Evolutionary conservation across 768 basidiomycete species (phyloP).

Genomic region (Naganishia kalamii): DNA sequence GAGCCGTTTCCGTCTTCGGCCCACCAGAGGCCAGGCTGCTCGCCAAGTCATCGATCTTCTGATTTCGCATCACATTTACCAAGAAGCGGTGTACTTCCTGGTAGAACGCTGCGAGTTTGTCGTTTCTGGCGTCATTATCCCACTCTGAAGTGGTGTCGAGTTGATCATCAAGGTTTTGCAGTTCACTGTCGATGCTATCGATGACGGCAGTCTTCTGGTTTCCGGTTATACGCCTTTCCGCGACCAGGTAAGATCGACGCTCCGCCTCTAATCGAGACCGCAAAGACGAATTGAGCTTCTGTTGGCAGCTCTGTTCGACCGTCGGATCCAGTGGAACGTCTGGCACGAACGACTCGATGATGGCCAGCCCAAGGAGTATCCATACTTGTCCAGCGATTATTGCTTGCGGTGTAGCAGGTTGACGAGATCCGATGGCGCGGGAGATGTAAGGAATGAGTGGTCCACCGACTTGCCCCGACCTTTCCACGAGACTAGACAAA

Average conservation of each 20-base stretch:
- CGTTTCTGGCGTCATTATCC: slow-evolving; percentile 1
- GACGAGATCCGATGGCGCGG: neutral
- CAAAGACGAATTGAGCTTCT: slow-evolving; percentile 45
- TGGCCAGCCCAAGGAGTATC: slow-evolving; percentile 33
- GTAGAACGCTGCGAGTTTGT: slow-evolving; percentile 47
- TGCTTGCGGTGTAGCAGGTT: neutral
- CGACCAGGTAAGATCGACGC: slow-evolving; percentile 53
- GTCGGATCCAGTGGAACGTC: slow-evolving; percentile 81
- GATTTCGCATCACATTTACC: slow-evolving; percentile 53
- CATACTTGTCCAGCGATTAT: neutral
- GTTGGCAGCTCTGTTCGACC: slow-evolving; percentile 51
- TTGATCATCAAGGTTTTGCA: neutral
- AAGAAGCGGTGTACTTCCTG: slow-evolving; percentile 64
- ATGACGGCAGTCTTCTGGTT: slow-evolving; percentile 55
- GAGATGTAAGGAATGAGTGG: neutral
- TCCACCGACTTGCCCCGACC: neutral
- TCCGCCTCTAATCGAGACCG: slow-evolving; percentile 53
- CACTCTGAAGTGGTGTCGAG: neutral
- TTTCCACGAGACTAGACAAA: neutral
- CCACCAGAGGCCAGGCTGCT: slow-evolving; percentile 27
- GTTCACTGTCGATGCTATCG: slow-evolving; percentile 47
- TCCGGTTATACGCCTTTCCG: slow-evolving; percentile 59
- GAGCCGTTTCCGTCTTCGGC: slow-evolving; percentile 18
- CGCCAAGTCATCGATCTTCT: slow-evolving; percentile 55
- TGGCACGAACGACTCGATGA: slow-evolving; percentile 71